These are phyloP conservation scores for Kandelia obovata DNA, from an alignment of 345 rosid species.

Conservation along the genomic window DNA sequence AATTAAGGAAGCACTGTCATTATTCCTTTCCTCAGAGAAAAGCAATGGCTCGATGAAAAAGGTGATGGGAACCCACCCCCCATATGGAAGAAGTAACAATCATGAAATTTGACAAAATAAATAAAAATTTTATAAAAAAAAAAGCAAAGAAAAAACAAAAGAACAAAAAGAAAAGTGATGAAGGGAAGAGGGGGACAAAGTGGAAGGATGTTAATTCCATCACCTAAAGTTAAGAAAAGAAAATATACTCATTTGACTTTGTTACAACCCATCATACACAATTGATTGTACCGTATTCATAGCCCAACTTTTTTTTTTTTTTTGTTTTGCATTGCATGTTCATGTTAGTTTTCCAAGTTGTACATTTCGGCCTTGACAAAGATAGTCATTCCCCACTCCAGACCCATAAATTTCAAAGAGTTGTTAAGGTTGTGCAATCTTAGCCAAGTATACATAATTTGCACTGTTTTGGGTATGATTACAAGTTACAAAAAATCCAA, in stretches of 20 bases:
- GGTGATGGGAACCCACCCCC: slow-evolving; percentile 41
- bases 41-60: slow-evolving; percentile 40
- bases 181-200: slow-evolving; percentile 53
- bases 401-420: not conserved
- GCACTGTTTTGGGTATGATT: too few species aligned
- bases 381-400: not conserved
- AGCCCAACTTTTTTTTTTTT: too few species aligned
- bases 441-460: too few species aligned
- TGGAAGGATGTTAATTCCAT: slow-evolving; percentile 94
- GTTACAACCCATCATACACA: slow-evolving; percentile 45
- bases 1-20: slow-evolving; percentile 37
- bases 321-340: not conserved
- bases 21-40: slow-evolving; percentile 53
- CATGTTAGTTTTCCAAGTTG: not conserved
- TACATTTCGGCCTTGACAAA: not conserved
- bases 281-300: slow-evolving; percentile 43
- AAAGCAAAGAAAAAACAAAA: not conserved
- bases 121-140: not conserved
- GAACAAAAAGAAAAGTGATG: slow-evolving; percentile 16
- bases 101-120: not conserved
- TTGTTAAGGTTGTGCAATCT: not conserved
- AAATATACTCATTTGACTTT: slow-evolving; percentile 50
- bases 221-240: slow-evolving; percentile 58
- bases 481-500: too few species aligned
- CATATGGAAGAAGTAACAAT: not conserved